Base-by-base conservation (phyloP, 176 grass and related monocot genomes). In the Oryza nivara region DNA sequence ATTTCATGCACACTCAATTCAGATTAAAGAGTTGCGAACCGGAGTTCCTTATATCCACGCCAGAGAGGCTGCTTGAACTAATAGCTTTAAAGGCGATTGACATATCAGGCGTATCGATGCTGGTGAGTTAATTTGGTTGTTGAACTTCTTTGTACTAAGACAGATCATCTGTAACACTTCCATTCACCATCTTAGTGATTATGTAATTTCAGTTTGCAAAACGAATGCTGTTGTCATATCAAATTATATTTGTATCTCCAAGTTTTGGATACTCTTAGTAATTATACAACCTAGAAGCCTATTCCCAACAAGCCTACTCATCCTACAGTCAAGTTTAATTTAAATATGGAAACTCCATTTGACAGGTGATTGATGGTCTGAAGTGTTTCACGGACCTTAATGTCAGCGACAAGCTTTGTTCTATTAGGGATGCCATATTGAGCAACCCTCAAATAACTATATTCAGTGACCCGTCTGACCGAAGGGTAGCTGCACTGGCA, bases 21-120 rank as follows among this genome's bases (percentile, higher is more conserved):
- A 95, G 96, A 65, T 65, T 98, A 49, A 98, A 89, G 73, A 92
- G 85, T 72, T 95, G 93, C 43, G 96, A 98, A 25, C 96, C 93
- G 0, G 96, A 98, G 91, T 98, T 98, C 58, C 77, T 98, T 89
- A 83, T 98, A 81, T 90, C 96, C 32, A 89, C 93, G 7, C 96
- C 91, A 11, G 93, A 86, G 44, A 90, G 96, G 74, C 88, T 93
- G 85, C 89, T 95, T 89, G 93, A 98, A 60, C 88, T 98, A 65
- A 66, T 94, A 35, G 85, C 74, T 3, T 44, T 96, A 56, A 90
- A 82, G 70, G 91, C 89, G 5, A 83, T 95, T 70, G 93, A 96
- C 71, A 95, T 94, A 64, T 98, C 93, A 19, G 67, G 41, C 44
- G 85, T 93, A 78, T 95, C 93, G 36, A 86, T 98, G 87, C 60